Evolutionary conservation across 208 protist genomes (phyloP).

Genomic region (Crithidia bombi): DNA sequence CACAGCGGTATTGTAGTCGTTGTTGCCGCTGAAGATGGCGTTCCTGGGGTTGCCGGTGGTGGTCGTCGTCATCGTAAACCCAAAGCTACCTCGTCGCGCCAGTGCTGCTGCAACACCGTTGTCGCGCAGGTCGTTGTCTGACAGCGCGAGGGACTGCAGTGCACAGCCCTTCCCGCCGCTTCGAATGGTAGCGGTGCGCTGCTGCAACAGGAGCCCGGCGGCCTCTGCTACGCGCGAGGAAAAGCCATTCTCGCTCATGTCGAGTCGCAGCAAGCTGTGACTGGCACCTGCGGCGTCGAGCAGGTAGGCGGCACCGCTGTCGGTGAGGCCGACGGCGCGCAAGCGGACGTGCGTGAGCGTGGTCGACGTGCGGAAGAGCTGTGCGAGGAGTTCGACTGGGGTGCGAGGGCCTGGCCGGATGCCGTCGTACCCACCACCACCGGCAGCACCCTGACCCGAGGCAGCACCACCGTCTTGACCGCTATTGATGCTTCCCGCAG

Average conservation of each 20-base stretch:
- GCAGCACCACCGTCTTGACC: neutral
- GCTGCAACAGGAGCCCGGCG: slow-evolving; percentile 60
- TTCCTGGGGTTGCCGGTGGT: neutral
- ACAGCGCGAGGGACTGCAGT: slow-evolving; percentile 65
- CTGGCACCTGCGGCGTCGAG: slow-evolving; percentile 60
- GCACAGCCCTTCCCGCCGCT: slow-evolving; percentile 37
- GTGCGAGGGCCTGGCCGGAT: slow-evolving; percentile 21
- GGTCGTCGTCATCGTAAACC: neutral
- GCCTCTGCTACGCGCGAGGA: slow-evolving; percentile 58
- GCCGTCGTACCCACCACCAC: slow-evolving; percentile 1
- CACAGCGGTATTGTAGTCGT: neutral
- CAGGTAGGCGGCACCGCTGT: slow-evolving; percentile 51
- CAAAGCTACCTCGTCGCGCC: slow-evolving; percentile 68
- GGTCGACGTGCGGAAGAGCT: slow-evolving; percentile 59
- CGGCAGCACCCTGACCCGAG: neutral
- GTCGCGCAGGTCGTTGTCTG: slow-evolving; percentile 68
- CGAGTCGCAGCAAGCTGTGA: slow-evolving; percentile 53
- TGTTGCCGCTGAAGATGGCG: too few species aligned
- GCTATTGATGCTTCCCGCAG: slow-evolving; percentile 3
- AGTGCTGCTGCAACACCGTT: slow-evolving; percentile 22
- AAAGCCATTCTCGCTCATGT: slow-evolving; percentile 78
- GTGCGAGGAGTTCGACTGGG: slow-evolving; percentile 69
- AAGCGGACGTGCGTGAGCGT: slow-evolving; percentile 66
- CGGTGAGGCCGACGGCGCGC: slow-evolving; percentile 56
- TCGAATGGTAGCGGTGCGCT: slow-evolving; percentile 31